Conservation (phyloP, 2,329 filamentous ascomycete genomes). For the Aspergillus glaucus region DNA sequence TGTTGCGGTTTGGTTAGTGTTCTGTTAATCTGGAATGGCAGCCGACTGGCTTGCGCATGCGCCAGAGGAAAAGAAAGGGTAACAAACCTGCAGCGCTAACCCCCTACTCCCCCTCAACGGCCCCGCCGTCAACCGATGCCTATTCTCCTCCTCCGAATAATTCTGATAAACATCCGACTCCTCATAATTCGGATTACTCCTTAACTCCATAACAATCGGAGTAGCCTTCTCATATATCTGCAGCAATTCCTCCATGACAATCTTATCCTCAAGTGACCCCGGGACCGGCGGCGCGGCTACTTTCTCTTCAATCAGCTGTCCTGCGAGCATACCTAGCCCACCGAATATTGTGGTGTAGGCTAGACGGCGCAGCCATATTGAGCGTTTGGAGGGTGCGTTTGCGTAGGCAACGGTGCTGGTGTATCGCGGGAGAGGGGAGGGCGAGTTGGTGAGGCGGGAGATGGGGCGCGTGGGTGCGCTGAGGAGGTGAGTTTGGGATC, state of each 20-base stretch:
- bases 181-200: slow-evolving; percentile 33
- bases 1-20: slow-evolving; percentile 31
- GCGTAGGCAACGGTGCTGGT: slow-evolving; percentile 14
- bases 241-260: slow-evolving; percentile 23
- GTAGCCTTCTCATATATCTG: slow-evolving; percentile 26
- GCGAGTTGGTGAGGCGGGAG: background rate
- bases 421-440: slow-evolving; percentile 12
- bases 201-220: slow-evolving; percentile 32
- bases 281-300: slow-evolving; percentile 22
- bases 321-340: slow-evolving; percentile 21
- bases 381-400: slow-evolving; percentile 11
- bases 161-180: slow-evolving; percentile 35
- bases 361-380: slow-evolving; percentile 30
- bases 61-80: slow-evolving; percentile 1
- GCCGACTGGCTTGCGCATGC: background rate
- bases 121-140: slow-evolving; percentile 32
- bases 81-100: slow-evolving; percentile 35
- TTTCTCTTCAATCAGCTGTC: slow-evolving; percentile 18
- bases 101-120: slow-evolving; percentile 35
- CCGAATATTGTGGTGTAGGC: slow-evolving; percentile 31
- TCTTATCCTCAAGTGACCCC: slow-evolving; percentile 29
- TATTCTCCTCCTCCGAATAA: slow-evolving; percentile 29
- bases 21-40: background rate
- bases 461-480: background rate
- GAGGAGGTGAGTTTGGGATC: slow-evolving; percentile 9